Conservation (phyloP, 176 grass and related monocot species). For the Eremochloa ophiuroides region DNA sequence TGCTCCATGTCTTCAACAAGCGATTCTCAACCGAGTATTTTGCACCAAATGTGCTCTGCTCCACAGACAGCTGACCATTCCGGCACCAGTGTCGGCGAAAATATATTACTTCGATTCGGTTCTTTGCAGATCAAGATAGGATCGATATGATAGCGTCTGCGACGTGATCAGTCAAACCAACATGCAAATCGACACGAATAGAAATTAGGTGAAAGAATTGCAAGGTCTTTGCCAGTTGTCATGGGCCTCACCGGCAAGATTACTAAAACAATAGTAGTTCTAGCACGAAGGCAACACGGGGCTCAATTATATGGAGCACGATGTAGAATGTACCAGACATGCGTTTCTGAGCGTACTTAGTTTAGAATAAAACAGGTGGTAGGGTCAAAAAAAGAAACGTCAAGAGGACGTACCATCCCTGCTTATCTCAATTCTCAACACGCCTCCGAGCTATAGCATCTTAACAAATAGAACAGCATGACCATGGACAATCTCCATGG, state of each 20-base stretch:
- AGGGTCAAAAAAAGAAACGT: constrained; percentile 17
- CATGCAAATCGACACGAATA: neutral
- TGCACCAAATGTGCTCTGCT: neutral
- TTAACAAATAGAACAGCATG: neutral
- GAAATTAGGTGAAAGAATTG: neutral
- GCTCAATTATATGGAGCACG: no score
- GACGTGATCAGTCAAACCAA: neutral
- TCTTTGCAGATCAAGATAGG: constrained; percentile 9
- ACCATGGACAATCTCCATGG: no score
- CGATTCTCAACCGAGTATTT: neutral
- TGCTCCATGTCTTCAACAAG: no score
- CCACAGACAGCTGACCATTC: neutral
- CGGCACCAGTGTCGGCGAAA: neutral
- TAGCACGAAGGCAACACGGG: neutral
- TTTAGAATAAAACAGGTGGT: neutral
- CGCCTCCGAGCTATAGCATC: neutral
- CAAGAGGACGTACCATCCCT: constrained; percentile 13
- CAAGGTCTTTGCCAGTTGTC: neutral
- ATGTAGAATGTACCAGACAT: neutral
- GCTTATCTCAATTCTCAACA: neutral
- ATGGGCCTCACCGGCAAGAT: neutral
- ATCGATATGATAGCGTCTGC: constrained; percentile 6
- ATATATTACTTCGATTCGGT: neutral
- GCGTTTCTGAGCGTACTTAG: neutral
- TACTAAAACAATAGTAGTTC: neutral